These are phyloP conservation scores for Dictyostelium capitatum DNA, from an alignment of 78 protist genomes.

Conservation along the genomic window DNA sequence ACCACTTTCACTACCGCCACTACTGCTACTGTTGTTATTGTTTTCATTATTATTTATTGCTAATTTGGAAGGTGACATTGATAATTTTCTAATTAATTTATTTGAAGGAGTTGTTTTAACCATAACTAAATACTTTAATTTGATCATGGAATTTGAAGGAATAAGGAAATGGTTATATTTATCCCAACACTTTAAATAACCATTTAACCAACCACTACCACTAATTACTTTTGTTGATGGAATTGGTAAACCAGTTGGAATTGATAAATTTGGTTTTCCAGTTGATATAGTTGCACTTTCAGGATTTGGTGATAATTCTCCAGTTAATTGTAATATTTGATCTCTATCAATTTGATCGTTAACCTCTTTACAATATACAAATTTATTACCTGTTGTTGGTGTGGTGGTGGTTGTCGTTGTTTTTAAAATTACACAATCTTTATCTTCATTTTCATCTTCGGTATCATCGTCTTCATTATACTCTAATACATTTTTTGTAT, in stretches of 20 bases:
- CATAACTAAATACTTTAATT: conserved; percentile 32
- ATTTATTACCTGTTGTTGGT: not conserved
- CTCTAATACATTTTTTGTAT: not conserved
- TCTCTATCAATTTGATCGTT: conserved; percentile 21
- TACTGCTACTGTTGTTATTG: not conserved
- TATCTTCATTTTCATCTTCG: conserved; percentile 22
- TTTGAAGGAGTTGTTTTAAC: conserved; percentile 13
- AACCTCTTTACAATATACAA: conserved; percentile 53
- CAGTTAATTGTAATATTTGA: conserved; percentile 40
- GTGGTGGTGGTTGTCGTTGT: not conserved
- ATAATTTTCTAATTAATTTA: not conserved
- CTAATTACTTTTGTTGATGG: conserved; percentile 11
- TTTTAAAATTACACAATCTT: not conserved
- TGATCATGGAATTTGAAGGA: conserved; percentile 7
- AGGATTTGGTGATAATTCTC: conserved; percentile 34
- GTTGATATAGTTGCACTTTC: not conserved
- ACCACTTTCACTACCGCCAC: not conserved
- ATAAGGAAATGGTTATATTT: conserved; percentile 54
- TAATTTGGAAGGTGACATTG: not conserved
- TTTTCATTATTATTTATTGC: not conserved
- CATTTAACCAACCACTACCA: conserved; percentile 58
- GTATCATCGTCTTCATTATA: conserved; percentile 69
- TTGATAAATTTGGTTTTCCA: not conserved
- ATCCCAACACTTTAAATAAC: conserved; percentile 35
- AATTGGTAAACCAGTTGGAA: conserved; percentile 40